Evolutionary conservation across 352 stramenopile species (phyloP).

Genomic region (Phytophthora colocasiae): DNA sequence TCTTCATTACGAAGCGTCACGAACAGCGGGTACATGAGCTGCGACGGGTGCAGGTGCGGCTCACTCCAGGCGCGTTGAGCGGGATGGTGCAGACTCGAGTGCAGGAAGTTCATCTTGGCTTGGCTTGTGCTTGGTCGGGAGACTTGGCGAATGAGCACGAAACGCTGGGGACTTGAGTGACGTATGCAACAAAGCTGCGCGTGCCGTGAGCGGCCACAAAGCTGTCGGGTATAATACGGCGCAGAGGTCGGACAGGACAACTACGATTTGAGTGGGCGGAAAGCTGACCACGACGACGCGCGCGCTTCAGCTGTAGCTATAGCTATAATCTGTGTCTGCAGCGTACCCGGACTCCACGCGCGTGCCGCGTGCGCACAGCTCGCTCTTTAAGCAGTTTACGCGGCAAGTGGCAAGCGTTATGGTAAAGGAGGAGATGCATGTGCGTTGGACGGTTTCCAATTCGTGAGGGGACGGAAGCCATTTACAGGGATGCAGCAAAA

Average conservation of each 20-base stretch:
- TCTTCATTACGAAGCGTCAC: constrained; percentile 79
- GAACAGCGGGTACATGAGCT: constrained; percentile 93
- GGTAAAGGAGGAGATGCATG: no score
- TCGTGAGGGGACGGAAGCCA: constrained; percentile 27
- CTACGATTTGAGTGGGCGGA: background rate
- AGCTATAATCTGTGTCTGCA: constrained; percentile 68
- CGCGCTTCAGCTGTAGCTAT: constrained; percentile 63
- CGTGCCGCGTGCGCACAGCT: constrained; percentile 52
- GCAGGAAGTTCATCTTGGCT: constrained; percentile 49
- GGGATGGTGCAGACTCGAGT: constrained; percentile 85
- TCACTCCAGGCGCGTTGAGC: constrained; percentile 87
- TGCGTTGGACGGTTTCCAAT: constrained; percentile 28
- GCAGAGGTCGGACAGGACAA: background rate
- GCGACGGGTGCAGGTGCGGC: constrained; percentile 86
- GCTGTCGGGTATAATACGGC: background rate
- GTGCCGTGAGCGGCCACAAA: constrained; percentile 8
- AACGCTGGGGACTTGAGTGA: background rate
- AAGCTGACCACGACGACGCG: constrained; percentile 55
- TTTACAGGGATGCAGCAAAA: constrained; percentile 18
- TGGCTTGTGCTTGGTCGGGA: constrained; percentile 5
- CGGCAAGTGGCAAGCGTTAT: no score
- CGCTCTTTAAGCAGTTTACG: no score
- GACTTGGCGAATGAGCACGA: constrained; percentile 28
- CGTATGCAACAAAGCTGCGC: constrained; percentile 6
- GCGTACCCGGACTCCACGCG: constrained; percentile 51